phyloP scores from a whole-genome alignment of 306 rosid species.

The Cucumis melo region DNA sequence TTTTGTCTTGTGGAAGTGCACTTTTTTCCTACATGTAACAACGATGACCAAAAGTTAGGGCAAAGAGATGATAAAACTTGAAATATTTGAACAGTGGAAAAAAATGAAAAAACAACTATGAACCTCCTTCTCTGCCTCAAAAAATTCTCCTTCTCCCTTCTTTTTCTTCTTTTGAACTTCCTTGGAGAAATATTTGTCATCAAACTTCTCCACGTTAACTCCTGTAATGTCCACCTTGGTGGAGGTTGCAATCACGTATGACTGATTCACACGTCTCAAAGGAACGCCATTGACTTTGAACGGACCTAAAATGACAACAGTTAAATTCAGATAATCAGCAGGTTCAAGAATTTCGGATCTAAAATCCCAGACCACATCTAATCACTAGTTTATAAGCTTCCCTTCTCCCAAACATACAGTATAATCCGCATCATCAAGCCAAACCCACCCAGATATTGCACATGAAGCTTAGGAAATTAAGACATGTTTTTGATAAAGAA shows the following conservation, averaged over 20 bases:
- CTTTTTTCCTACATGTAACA: conserved; percentile 40
- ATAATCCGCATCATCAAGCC: background rate
- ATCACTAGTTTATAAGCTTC: background rate
- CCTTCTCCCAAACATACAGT: background rate
- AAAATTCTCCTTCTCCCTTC: conserved; percentile 57
- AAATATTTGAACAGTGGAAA: background rate
- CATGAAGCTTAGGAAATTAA: background rate
- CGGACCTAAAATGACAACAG: conserved; percentile 24
- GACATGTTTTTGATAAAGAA: background rate
- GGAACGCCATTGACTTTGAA: conserved; percentile 71
- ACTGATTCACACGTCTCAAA: conserved; percentile 59
- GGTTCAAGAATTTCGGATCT: background rate
- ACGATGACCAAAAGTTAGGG: background rate
- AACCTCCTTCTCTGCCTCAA: conserved; percentile 59
- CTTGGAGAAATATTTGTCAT: conserved; percentile 54
- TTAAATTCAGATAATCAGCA: background rate
- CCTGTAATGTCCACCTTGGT: conserved; percentile 53
- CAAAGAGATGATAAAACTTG: background rate
- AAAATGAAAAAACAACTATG: background rate
- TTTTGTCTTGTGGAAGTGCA: conserved; percentile 55
- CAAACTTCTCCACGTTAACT: conserved; percentile 31
- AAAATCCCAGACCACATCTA: background rate
- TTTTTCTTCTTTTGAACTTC: conserved; percentile 36
- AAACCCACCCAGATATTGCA: background rate
- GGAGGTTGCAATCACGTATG: conserved; percentile 57